A percentile compares a stretch with the other conserved stretches of the same genome.
Evolutionary conservation across 768 basidiomycete genomes (phyloP).

Genomic region (Tulasnella sp.): DNA sequence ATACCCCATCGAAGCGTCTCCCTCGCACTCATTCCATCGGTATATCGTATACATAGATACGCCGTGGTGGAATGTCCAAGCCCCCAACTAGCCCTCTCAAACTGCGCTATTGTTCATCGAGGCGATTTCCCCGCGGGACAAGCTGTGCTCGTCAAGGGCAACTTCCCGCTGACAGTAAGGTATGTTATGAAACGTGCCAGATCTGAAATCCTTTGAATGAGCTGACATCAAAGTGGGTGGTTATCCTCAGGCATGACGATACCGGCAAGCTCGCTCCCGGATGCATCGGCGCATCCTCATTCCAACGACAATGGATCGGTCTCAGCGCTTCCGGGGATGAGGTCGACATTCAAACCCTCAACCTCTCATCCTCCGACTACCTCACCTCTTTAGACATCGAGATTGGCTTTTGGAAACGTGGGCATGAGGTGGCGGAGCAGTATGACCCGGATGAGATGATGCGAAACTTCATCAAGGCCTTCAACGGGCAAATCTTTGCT

Average conservation of each 20-base stretch:
- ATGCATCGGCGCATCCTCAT: conserved; percentile 59
- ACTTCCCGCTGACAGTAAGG: conserved; percentile 64
- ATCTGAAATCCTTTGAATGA: neutral
- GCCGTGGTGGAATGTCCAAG: conserved; percentile 50
- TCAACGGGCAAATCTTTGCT: conserved; percentile 58
- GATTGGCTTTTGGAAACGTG: conserved; percentile 48
- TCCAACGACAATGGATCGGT: conserved; percentile 84
- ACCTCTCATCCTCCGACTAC: conserved; percentile 37
- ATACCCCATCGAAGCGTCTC: neutral
- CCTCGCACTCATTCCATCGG: neutral
- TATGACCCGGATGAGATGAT: conserved; percentile 85
- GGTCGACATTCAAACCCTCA: conserved; percentile 49
- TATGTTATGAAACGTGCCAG: too few species aligned
- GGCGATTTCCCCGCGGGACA: conserved; percentile 61
- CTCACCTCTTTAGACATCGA: conserved; percentile 75
- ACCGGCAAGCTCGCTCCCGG: conserved; percentile 59
- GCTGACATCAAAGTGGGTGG: neutral
- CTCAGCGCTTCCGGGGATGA: conserved; percentile 67
- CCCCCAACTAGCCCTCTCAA: conserved; percentile 61
- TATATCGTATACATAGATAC: conserved; percentile 31
- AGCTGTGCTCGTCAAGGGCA: conserved; percentile 65
- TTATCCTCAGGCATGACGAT: conserved; percentile 56
- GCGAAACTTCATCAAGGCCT: conserved; percentile 59
- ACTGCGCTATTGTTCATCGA: conserved; percentile 70
- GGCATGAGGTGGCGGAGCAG: conserved; percentile 47